Evolutionary conservation across 371 early-diverging fungal species (phyloP).

Genomic region (Mortierella sp.): DNA sequence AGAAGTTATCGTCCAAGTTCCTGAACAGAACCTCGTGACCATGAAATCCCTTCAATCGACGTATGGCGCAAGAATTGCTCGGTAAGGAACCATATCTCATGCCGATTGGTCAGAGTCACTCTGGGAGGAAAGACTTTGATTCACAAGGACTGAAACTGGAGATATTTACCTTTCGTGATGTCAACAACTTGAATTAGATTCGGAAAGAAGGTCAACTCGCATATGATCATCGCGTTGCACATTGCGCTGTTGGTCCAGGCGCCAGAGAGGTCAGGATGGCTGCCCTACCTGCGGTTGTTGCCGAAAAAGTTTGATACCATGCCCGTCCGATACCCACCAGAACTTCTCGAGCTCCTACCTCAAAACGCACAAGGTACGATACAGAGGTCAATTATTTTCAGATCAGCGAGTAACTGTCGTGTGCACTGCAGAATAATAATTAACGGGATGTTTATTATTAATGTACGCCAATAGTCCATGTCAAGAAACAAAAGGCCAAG

Average conservation of each 20-base stretch:
- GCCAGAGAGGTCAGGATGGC: conserved; percentile 67
- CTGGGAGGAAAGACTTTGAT: background rate
- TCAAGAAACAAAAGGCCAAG: conserved; percentile 62
- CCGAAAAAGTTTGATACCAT: conserved; percentile 73
- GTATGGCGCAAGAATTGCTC: conserved; percentile 50
- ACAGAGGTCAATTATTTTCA: background rate
- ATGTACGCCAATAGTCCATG: conserved; percentile 53
- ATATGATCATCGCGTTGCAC: conserved; percentile 68
- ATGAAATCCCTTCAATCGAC: conserved; percentile 45
- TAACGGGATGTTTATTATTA: background rate
- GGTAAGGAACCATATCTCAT: conserved; percentile 15
- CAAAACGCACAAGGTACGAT: conserved; percentile 57
- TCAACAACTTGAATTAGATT: conserved; percentile 17
- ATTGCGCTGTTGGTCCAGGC: conserved; percentile 58
- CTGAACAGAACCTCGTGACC: conserved; percentile 65
- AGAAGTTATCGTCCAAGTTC: conserved; percentile 71
- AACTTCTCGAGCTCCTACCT: conserved; percentile 61
- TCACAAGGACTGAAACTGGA: conserved; percentile 4
- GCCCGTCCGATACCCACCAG: conserved; percentile 67
- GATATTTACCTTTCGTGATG: background rate
- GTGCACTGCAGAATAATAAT: background rate
- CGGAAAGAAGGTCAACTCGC: conserved; percentile 60
- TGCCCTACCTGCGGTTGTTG: conserved; percentile 65
- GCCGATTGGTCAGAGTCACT: conserved; percentile 2
- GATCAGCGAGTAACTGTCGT: background rate